These are phyloP conservation scores for Hericium rajendrae DNA, from an alignment of 768 basidiomycete species.

Conservation along the genomic window DNA sequence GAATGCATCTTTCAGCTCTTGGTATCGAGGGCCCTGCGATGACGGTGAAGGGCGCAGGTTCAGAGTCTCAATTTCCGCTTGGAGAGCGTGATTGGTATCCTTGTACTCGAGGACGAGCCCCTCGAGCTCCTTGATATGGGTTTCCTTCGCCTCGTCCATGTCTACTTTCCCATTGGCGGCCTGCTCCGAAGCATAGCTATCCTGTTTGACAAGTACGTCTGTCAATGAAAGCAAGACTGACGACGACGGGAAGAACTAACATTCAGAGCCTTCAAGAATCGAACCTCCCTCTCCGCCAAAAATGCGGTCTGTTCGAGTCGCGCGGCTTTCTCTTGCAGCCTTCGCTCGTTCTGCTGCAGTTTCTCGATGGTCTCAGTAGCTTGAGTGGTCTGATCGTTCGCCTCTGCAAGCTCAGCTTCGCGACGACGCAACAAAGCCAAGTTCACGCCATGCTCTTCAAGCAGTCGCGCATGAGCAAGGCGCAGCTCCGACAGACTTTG, in stretches of 20 bases:
- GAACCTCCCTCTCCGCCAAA: slow-evolving; percentile 50
- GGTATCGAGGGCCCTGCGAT: slow-evolving; percentile 15
- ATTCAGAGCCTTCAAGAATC: slow-evolving; percentile 58
- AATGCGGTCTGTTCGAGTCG: slow-evolving; percentile 30
- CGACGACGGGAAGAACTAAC: slow-evolving; percentile 27
- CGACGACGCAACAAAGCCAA: slow-evolving; percentile 41
- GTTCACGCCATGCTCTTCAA: slow-evolving; percentile 59
- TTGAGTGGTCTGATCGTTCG: slow-evolving; percentile 19
- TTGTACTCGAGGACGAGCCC: slow-evolving; percentile 48
- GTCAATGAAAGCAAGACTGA: not conserved
- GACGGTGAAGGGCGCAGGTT: slow-evolving; percentile 24
- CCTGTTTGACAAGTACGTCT: slow-evolving; percentile 25
- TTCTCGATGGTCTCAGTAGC: slow-evolving; percentile 22
- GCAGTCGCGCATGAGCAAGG: slow-evolving; percentile 47
- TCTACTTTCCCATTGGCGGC: slow-evolving; percentile 21
- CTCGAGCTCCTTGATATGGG: slow-evolving; percentile 47
- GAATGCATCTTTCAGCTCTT: slow-evolving; percentile 32
- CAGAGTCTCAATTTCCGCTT: slow-evolving; percentile 37
- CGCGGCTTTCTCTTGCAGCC: slow-evolving; percentile 29
- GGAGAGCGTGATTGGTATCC: slow-evolving; percentile 32
- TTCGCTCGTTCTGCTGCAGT: slow-evolving; percentile 28
- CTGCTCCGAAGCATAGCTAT: slow-evolving; percentile 57
- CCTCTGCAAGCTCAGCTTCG: slow-evolving; percentile 36
- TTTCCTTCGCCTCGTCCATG: slow-evolving; percentile 28
- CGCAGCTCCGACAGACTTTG: slow-evolving; percentile 52